Evolutionary conservation across 1,139 yeast genomes (phyloP).

Genomic region (Taphrina deformans): DNA sequence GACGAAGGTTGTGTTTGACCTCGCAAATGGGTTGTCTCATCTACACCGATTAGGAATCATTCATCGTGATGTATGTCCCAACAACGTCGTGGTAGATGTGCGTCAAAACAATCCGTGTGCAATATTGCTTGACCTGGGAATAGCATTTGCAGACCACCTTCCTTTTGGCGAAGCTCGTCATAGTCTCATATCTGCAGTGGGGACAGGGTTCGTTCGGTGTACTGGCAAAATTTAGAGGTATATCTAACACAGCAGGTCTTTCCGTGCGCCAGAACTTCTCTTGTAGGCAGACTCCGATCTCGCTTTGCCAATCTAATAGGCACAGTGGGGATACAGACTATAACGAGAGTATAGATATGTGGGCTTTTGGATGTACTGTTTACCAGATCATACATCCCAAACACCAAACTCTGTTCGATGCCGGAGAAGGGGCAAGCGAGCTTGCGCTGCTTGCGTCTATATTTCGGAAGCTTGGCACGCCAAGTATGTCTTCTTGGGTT

Average conservation of each 20-base stretch:
- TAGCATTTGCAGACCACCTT: neutral
- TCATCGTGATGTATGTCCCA: constrained; percentile 28
- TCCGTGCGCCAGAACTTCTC: constrained; percentile 25
- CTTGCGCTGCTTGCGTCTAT: constrained; percentile 21
- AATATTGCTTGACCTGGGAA: constrained; percentile 19
- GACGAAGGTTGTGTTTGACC: neutral
- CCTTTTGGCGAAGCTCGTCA: neutral
- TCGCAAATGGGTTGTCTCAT: constrained; percentile 6
- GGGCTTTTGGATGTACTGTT: constrained; percentile 23
- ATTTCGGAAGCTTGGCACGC: constrained; percentile 19
- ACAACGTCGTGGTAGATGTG: constrained; percentile 9
- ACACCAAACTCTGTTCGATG: constrained; percentile 7
- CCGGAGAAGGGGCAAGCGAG: constrained; percentile 16
- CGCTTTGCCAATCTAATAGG: neutral
- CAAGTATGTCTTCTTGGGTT: constrained; percentile 9
- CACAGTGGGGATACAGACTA: constrained; percentile 9
- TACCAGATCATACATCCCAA: constrained; percentile 21
- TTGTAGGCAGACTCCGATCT: neutral
- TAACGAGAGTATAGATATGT: constrained; percentile 15
- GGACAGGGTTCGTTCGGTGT: constrained; percentile 26
- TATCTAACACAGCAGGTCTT: constrained; percentile 2
- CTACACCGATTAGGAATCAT: constrained; percentile 8
- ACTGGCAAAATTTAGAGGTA: no score
- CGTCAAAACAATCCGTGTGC: neutral
- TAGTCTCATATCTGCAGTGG: neutral